phyloP scores from a whole-genome alignment of 805 yeast genomes.

The Helenozyma rhizophorensis region DNA sequence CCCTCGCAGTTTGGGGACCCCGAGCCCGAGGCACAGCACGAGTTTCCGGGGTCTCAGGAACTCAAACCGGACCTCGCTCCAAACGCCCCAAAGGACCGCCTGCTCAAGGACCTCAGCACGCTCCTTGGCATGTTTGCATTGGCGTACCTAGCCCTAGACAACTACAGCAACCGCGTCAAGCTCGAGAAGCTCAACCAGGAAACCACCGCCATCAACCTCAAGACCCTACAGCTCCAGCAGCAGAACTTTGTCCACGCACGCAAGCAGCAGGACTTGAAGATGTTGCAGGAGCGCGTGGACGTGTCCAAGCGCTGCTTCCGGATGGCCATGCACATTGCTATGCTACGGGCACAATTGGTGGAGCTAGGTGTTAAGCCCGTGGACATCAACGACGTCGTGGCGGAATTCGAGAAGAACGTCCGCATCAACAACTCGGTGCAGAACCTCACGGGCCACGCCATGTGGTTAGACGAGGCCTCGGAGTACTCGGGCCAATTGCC shows the following conservation, averaged over 20 bases:
- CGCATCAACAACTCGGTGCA: conserved; percentile 52
- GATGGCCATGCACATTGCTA: conserved; percentile 64
- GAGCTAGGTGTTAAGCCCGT: conserved; percentile 59
- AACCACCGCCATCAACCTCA: conserved; percentile 32
- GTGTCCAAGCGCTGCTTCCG: conserved; percentile 47
- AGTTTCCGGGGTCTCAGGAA: too few relatives aligned
- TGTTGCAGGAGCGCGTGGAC: conserved; percentile 48
- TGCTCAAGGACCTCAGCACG: conserved; percentile 32
- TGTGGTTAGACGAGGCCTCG: conserved; percentile 58
- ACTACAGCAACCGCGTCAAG: conserved; percentile 38
- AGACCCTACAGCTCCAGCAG: conserved; percentile 40
- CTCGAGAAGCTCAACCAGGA: conserved; percentile 34
- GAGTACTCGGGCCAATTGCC: conserved; percentile 50
- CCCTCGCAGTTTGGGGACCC: conserved; percentile 5
- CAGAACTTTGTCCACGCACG: conserved; percentile 46
- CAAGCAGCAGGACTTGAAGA: conserved; percentile 48
- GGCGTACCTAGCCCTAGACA: conserved; percentile 49
- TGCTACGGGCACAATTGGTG: conserved; percentile 55
- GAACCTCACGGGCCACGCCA: conserved; percentile 48
- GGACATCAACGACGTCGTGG: conserved; percentile 47
- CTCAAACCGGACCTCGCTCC: too few relatives aligned
- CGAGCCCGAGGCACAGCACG: neutral
- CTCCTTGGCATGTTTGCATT: conserved; percentile 41
- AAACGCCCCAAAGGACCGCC: conserved; percentile 2
- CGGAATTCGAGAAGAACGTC: conserved; percentile 56